A percentile compares a stretch with the other conserved stretches of the same genome.
phyloP scores from a whole-genome alignment of 306 rosid species.

The Sicyos baderoa region DNA sequence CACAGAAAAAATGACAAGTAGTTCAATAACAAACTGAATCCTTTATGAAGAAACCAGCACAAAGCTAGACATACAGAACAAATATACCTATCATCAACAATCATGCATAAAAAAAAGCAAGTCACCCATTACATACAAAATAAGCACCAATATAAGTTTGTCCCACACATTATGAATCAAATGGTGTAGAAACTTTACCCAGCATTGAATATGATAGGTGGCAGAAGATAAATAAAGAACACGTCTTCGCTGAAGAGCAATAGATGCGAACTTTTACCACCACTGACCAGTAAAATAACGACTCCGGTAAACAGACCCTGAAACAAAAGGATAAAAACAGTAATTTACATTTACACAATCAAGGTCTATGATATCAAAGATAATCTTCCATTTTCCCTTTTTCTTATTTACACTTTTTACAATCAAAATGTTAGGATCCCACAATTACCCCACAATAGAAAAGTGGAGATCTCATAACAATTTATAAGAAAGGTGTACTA shows the following conservation, averaged over 20 bases:
- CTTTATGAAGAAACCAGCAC: background rate
- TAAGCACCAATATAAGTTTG: background rate
- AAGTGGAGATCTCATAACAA: too few species aligned
- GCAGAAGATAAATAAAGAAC: slow-evolving; percentile 89
- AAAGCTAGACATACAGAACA: background rate
- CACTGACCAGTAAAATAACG: slow-evolving; percentile 59
- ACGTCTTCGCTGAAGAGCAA: slow-evolving; percentile 89
- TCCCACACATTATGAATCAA: slow-evolving; percentile 2
- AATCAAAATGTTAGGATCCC: background rate
- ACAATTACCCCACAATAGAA: too few species aligned
- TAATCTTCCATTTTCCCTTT: background rate
- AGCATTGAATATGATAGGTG: slow-evolving; percentile 93
- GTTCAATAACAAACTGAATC: background rate
- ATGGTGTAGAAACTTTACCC: slow-evolving; percentile 47
- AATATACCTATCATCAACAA: background rate
- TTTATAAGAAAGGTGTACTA: too few species aligned
- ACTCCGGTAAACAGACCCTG: slow-evolving; percentile 82
- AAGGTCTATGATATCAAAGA: slow-evolving; percentile 3
- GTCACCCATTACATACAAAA: background rate
- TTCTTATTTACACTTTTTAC: background rate
- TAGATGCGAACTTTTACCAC: slow-evolving; percentile 83
- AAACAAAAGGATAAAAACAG: slow-evolving; percentile 25
- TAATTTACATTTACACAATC: slow-evolving; percentile 8
- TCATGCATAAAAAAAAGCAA: background rate
- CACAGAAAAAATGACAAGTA: background rate